Evolutionary conservation across 2,329 filamentous ascomycete species (phyloP), one percentile per base, ranked within the genome.

Genomic region (Immersiporthe knoxdaviesiana): DNA sequence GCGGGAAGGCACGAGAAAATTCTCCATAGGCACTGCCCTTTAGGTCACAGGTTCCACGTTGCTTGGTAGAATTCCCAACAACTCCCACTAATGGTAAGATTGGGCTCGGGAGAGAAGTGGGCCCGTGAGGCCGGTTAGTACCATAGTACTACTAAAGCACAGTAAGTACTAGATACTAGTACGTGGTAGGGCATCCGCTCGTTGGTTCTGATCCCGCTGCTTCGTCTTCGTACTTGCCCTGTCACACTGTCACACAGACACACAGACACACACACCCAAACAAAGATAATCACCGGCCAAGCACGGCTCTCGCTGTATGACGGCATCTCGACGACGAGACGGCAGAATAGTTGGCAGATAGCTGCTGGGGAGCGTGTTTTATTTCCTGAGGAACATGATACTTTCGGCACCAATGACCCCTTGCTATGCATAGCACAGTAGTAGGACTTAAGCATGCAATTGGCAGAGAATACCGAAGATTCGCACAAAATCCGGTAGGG

Each of bases 351-450:
- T 11, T 47, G 44, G 11, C 44, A 47, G 21, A 47, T 8, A 47
- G 44, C 18, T n/a, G 10, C 18, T 11, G 44, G 8, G 0, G 6
- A 2, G 8, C 1, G 8, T n/a, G 1, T n/a, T n/a, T n/a, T 4
- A 6, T n/a, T 4, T 14, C 44, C 21, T 16, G n/a, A 47, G 44
- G 21, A 8, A 10, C 44, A 47, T 16, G 44, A 47, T 18, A n/a
- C 18, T 3, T 47, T n/a, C 18, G 21, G 21, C 16, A 44, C 16
- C 11, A n/a, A 7, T n/a, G 18, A 7, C 8, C 21, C 21, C 44
- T 47, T n/a, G 44, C 10, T 47, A 47, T 47, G 21, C 21, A 47
- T 35, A 35, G 35, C 8, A 35, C 10, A 11, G 21, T n/a, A 11
- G 21, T 10, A 47, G 21, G 18, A n/a, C 8, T 47, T 7, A 47